Conservation (phyloP, 305 asterid species). For the Solanum aculeatissimum region DNA sequence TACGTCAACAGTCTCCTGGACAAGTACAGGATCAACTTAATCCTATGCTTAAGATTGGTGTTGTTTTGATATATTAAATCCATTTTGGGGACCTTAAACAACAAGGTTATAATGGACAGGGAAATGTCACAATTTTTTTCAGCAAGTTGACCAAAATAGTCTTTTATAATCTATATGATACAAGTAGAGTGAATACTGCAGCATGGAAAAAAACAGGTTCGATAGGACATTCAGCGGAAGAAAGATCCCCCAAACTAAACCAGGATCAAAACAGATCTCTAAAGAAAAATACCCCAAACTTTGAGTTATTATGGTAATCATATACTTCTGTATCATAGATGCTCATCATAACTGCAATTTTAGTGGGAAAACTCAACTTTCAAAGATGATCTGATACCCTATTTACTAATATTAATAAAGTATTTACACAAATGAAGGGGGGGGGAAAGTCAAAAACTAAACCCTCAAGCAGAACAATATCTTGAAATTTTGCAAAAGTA, state of each 20-base stretch:
- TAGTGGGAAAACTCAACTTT: background rate
- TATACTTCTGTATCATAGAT: background rate
- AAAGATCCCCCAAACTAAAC: background rate
- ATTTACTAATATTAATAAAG: background rate
- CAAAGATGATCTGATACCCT: background rate
- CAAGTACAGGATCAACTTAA: background rate
- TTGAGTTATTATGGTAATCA: background rate
- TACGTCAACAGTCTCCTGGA: background rate
- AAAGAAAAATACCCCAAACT: background rate
- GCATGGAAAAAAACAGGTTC: background rate
- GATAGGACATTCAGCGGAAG: background rate
- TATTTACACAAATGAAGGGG: background rate
- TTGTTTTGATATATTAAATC: background rate
- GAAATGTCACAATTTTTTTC: background rate
- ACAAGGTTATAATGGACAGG: background rate
- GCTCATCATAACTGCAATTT: background rate
- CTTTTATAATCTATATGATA: background rate
- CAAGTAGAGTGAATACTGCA: background rate
- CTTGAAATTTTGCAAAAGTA: background rate
- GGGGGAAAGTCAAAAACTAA: background rate
- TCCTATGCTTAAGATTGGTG: background rate
- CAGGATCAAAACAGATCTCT: background rate
- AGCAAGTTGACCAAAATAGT: background rate
- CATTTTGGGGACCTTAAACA: background rate
- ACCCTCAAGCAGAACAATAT: background rate